phyloP scores from a whole-genome alignment of 2,329 filamentous ascomycete species.

The Penicillium griseofulvum region DNA sequence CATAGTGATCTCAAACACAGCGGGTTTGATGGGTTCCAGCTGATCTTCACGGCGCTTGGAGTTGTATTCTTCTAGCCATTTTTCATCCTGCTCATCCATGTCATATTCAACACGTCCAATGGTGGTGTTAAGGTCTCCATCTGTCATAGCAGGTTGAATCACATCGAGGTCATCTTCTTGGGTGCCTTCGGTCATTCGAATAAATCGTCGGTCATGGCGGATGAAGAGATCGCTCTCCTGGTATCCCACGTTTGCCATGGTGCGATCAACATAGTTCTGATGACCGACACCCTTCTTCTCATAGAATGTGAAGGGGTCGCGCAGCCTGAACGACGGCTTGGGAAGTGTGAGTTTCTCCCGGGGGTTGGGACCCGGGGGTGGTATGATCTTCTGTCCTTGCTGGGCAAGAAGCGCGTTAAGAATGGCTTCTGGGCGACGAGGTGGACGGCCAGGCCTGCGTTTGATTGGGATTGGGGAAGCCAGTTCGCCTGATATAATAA shows the following conservation, averaged over 20 bases:
- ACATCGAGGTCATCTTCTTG: slow-evolving; percentile 64
- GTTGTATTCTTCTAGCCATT: slow-evolving; percentile 89
- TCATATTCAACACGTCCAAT: slow-evolving; percentile 94
- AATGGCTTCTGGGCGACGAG: slow-evolving; percentile 62
- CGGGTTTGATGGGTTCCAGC: slow-evolving; percentile 80
- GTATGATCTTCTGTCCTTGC: slow-evolving; percentile 52
- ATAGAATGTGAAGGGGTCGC: slow-evolving; percentile 49
- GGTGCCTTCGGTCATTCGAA: slow-evolving; percentile 60
- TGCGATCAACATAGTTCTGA: slow-evolving; percentile 89
- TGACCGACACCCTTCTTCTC: slow-evolving; percentile 84
- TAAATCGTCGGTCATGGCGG: slow-evolving; percentile 69
- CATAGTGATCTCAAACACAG: slow-evolving; percentile 95
- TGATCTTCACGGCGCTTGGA: slow-evolving; percentile 68
- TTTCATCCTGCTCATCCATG: slow-evolving; percentile 98
- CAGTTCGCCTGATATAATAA: slow-evolving; percentile 39
- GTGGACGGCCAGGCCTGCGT: slow-evolving; percentile 62
- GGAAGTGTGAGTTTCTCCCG: slow-evolving; percentile 50
- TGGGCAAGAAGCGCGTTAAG: slow-evolving; percentile 59
- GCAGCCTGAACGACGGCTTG: slow-evolving; percentile 48
- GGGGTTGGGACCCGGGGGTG: slow-evolving; percentile 50
- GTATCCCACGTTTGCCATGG: slow-evolving; percentile 94
- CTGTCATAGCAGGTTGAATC: slow-evolving; percentile 53
- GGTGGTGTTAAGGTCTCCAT: slow-evolving; percentile 57
- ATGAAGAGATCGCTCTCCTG: slow-evolving; percentile 90
- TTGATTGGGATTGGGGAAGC: slow-evolving; percentile 48